A percentile compares a stretch with the other conserved stretches of the same genome.
Conservation (phyloP, 2,329 filamentous ascomycete genomes). For the Aspergillus sclerotialis region DNA sequence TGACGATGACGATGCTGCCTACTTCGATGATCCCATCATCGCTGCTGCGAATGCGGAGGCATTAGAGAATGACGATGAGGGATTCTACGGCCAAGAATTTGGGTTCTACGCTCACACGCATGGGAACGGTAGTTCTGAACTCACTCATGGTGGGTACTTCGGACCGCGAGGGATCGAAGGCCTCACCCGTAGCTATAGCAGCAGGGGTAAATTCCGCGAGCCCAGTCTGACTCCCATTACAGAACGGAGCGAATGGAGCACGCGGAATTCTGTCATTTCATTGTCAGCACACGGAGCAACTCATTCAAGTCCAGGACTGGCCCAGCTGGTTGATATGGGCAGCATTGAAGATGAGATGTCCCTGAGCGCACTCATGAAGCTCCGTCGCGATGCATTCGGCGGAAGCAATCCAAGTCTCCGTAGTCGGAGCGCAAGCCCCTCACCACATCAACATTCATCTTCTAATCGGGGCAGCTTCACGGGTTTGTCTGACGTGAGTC, state of each 20-base stretch:
- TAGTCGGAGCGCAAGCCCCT: slow-evolving; percentile 42
- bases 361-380: slow-evolving; percentile 62
- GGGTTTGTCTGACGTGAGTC: slow-evolving; percentile 26
- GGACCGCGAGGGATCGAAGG: slow-evolving; percentile 63
- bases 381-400: slow-evolving; percentile 72
- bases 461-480: slow-evolving; percentile 30
- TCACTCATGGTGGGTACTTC: slow-evolving; percentile 82
- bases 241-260: slow-evolving; percentile 91
- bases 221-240: slow-evolving; percentile 95
- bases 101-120: slow-evolving; percentile 72
- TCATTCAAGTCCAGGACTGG: slow-evolving; percentile 62
- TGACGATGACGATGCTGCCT: slow-evolving; percentile 57
- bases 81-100: slow-evolving; percentile 94
- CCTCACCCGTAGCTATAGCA: slow-evolving; percentile 61
- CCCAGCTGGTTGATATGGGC: slow-evolving; percentile 62
- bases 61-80: slow-evolving; percentile 83
- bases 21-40: slow-evolving; percentile 85
- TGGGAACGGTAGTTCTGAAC: slow-evolving; percentile 48
- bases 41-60: slow-evolving; percentile 92
- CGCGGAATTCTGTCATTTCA: slow-evolving; percentile 83
- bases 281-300: slow-evolving; percentile 48
- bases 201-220: slow-evolving; percentile 67
- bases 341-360: slow-evolving; percentile 63
- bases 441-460: slow-evolving; percentile 27
- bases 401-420: slow-evolving; percentile 68